Evolutionary conservation across 495 filamentous ascomycete genomes (phyloP), one percentile per base, ranked within the genome.

Genomic region (Xylaria grammica): DNA sequence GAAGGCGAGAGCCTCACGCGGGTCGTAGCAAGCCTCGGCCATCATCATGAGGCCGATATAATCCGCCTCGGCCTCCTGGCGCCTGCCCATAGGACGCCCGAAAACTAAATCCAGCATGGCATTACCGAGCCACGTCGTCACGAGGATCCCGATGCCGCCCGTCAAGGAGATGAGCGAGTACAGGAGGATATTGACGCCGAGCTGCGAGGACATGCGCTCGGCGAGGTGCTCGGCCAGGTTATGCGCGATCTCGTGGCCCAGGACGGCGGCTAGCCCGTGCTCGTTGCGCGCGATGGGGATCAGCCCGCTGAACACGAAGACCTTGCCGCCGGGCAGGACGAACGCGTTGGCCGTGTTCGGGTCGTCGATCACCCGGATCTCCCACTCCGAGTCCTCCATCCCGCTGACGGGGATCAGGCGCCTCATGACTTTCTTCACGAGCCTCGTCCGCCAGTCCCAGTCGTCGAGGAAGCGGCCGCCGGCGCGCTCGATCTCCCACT

Each of bases 181-280:
- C 1, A 87, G 74, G 13, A 88, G 64, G 1, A 84, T 81, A 4
- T 86, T 72, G 7, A 87, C 74, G 24, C 89, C 72, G n/a, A 89
- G 75, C 19, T 78, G 78, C 57, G 85, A 81, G 59, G 85, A 90
- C 83, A 96, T 84, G 10, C 87, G 79, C 77, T 98, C 94, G 1
- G 84, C 91, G 0, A 85, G 77, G 68, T 98, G 94, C 40, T 87
- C 87, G 1, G 93, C 93, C 1, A 97, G 79, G 40, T 91, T 91
- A 72, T 98, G 94, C n/a, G 92, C 91, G 63, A 98, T 96, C 78
- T 97, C 94, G 73, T 98, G 94, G 6, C 91, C 92, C 8, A 97
- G 78, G 26, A 97, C 90, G 3, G 92, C 86, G 15, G 94, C 94
- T 19, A 97, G 77, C 0, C 90, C 91, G 67, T 91, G 85, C 36